Conservation (phyloP, 1,284 basidiomycete genomes). For the Salmacisia buchloeana region DNA sequence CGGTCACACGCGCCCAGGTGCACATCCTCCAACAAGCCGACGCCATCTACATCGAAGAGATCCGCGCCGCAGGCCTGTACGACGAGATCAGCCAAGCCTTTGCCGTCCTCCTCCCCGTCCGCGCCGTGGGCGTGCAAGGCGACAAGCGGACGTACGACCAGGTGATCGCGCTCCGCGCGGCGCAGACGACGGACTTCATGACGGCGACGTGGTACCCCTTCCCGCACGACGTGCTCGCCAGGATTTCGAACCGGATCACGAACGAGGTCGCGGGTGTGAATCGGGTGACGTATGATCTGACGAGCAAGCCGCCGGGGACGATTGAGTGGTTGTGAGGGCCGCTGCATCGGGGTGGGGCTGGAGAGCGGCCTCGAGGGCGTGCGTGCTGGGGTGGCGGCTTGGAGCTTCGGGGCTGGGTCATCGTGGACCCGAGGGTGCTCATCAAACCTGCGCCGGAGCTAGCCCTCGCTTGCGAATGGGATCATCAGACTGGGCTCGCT, state of each 20-base stretch:
- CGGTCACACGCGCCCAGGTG: slow-evolving; percentile 88
- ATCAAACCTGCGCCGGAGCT: too few species aligned
- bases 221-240: slow-evolving; percentile 81
- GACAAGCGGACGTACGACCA: slow-evolving; percentile 96
- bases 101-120: slow-evolving; percentile 90
- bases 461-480: too few species aligned
- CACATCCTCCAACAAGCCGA: slow-evolving; percentile 91
- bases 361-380: too few species aligned
- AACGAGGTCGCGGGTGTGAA: slow-evolving; percentile 87
- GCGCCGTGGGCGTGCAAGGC: slow-evolving; percentile 95
- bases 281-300: slow-evolving; percentile 65
- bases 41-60: slow-evolving; percentile 96
- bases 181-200: slow-evolving; percentile 49
- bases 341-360: too few species aligned
- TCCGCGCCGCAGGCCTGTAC: slow-evolving; percentile 84
- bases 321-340: slow-evolving; percentile 54
- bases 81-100: slow-evolving; percentile 95
- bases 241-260: slow-evolving; percentile 93
- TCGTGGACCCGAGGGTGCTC: too few species aligned
- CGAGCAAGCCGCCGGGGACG: slow-evolving; percentile 88
- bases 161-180: slow-evolving; percentile 55
- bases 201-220: slow-evolving; percentile 63
- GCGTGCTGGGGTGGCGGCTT: too few species aligned
- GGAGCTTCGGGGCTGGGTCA: too few species aligned
- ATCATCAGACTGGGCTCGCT: too few species aligned